Evolutionary conservation across 2,329 filamentous ascomycete genomes (phyloP), one percentile per base, ranked within the genome.

Genomic region (Trichoderma sp.): DNA sequence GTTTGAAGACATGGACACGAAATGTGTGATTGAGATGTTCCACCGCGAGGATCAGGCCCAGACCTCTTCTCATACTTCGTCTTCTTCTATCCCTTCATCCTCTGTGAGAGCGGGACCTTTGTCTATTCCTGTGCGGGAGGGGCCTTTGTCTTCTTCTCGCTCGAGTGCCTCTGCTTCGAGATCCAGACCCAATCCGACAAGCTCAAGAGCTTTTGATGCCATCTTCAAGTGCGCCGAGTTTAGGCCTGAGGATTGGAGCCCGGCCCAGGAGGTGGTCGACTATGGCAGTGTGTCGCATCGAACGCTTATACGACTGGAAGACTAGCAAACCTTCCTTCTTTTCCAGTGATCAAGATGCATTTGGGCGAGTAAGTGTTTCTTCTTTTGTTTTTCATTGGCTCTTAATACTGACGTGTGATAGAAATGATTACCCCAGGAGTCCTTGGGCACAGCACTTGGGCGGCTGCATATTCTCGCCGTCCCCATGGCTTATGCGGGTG

Each of bases 21-120:
- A 37, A 6, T 55, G 51, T 2, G 32, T 64, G 32, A n/a, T 64
- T 39, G 60, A 64, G 39, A 64, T 64, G 60, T 55, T 54, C 18
- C 30, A 55, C 49, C 46, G 46, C 1, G 46, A 64, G 14, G 32
- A 30, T 24, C 4, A 8, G 39, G 39, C 2, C 16, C n/a, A 43
- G 16, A n/a, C 1, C 1, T 43, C n/a, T 43, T 43, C 39, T 43
- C 39, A 16, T 43, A 43, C 18, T 10, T n/a, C 7, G 39, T n/a
- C 39, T 4, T 8, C 39, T 18, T 43, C 39, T n/a, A n/a, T 43
- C n/a, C 39, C 39, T n/a, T 43, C 39, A 8, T 43, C 39, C 7
- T 8, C 10, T 43, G 39, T 3, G 39, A 43, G 39, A n/a, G 18
- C 18, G 18, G 39, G 39, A n/a, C 39, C 39, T 43, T 43, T 43